phyloP scores from a whole-genome alignment of 495 filamentous ascomycete species.

The Xylaria castorea region DNA sequence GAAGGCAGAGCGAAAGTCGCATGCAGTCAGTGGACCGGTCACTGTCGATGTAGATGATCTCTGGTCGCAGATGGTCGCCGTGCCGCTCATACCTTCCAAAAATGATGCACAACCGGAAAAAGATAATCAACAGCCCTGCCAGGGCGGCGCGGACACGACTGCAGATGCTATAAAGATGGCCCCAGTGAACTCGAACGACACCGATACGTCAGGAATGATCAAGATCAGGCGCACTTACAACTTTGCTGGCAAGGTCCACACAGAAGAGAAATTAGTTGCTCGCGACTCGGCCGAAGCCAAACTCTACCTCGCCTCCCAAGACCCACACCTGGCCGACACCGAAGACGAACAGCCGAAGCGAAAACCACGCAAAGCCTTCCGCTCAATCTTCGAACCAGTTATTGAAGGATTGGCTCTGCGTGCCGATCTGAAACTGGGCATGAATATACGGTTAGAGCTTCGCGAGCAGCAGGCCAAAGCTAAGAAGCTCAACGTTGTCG shows the following conservation, averaged over 20 bases:
- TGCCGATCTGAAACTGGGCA: slow-evolving; percentile 58
- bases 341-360: slow-evolving; percentile 52
- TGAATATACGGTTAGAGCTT: slow-evolving; percentile 46
- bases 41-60: slow-evolving; percentile 90
- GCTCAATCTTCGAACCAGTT: slow-evolving; percentile 83
- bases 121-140: slow-evolving; percentile 31
- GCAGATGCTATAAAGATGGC: slow-evolving; percentile 23
- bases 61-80: slow-evolving; percentile 80
- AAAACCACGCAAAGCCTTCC: slow-evolving; percentile 71
- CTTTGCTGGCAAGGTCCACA: slow-evolving; percentile 87
- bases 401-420: slow-evolving; percentile 53
- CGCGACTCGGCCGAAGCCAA: slow-evolving; percentile 82
- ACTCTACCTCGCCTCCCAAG: slow-evolving; percentile 69
- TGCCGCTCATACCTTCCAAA: slow-evolving; percentile 33
- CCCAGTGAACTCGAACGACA: slow-evolving; percentile 29
- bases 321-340: slow-evolving; percentile 41
- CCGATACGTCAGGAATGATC: slow-evolving; percentile 59
- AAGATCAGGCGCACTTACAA: slow-evolving; percentile 88
- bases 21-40: slow-evolving; percentile 67
- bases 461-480: slow-evolving; percentile 61
- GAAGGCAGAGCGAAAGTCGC: slow-evolving; percentile 68
- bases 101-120: slow-evolving; percentile 31
- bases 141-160: background rate
- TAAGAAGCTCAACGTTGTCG: slow-evolving; percentile 91
- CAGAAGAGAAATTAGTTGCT: slow-evolving; percentile 80